Conservation (phyloP, 1,284 basidiomycete genomes). For the Stygiomarasmius scandens region DNA sequence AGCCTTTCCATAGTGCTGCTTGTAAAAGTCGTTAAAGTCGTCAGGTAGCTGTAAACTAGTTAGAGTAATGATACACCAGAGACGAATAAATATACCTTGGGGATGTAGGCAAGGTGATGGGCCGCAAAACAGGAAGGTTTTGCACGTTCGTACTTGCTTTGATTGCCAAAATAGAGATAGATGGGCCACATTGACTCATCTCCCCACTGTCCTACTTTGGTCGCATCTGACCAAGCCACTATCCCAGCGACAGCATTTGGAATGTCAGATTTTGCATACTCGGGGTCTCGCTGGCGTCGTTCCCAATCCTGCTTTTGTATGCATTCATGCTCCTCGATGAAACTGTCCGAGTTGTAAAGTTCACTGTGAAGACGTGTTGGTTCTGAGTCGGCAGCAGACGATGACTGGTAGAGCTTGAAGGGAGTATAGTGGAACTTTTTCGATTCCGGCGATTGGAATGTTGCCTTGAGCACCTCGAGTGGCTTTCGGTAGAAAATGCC, state of each 20-base stretch:
- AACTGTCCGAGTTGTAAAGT: slow-evolving; percentile 3
- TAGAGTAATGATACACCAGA: not conserved
- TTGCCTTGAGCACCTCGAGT: slow-evolving; percentile 18
- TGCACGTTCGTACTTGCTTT: slow-evolving; percentile 35
- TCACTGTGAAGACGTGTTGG: not conserved
- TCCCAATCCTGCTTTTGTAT: slow-evolving; percentile 3
- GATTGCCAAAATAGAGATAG: slow-evolving; percentile 38
- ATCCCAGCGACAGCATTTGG: slow-evolving; percentile 28
- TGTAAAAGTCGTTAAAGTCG: slow-evolving; percentile 12
- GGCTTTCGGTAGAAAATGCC: slow-evolving; percentile 24
- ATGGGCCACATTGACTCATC: slow-evolving; percentile 37
- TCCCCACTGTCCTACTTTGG: slow-evolving; percentile 38
- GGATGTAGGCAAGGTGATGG: slow-evolving; percentile 39
- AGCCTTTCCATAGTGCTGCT: slow-evolving; percentile 1
- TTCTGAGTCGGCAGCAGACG: not conserved
- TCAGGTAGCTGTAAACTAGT: slow-evolving; percentile 10
- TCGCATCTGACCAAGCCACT: slow-evolving; percentile 41
- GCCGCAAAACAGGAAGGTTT: slow-evolving; percentile 24
- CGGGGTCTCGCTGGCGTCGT: not conserved
- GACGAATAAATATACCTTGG: slow-evolving; percentile 26
- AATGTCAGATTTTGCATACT: slow-evolving; percentile 14
- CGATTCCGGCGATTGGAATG: slow-evolving; percentile 9
- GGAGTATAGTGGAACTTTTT: slow-evolving; percentile 19
- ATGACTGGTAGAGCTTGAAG: not conserved
- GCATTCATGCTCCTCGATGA: slow-evolving; percentile 2